Evolutionary conservation across 257 asterid species (phyloP).

Genomic region (Mentha longifolia): DNA sequence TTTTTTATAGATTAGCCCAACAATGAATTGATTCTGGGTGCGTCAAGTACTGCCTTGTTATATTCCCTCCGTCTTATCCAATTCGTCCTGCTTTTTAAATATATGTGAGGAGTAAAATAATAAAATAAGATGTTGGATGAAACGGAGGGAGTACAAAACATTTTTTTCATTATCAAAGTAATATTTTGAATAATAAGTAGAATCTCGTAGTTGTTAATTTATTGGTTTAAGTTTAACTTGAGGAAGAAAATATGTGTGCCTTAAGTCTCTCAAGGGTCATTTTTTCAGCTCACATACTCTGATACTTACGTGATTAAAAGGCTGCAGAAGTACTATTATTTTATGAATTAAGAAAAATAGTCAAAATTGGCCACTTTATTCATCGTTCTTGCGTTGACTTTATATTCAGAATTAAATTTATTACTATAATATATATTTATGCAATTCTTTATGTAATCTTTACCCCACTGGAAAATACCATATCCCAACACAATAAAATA

Average conservation of each 20-base stretch:
- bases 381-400: constrained; percentile 33
- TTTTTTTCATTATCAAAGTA: too few species aligned
- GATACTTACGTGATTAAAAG: not conserved
- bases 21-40: too few species aligned
- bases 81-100: too few species aligned
- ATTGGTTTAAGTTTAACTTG: not conserved
- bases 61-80: too few species aligned
- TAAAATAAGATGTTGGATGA: too few species aligned
- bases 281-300: constrained; percentile 27
- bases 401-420: constrained; percentile 13
- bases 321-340: constrained; percentile 9
- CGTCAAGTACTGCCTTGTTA: too few species aligned
- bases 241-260: constrained; percentile 19
- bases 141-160: too few species aligned
- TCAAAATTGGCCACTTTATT: constrained; percentile 31
- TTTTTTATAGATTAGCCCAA: too few species aligned
- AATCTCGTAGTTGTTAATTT: too few species aligned
- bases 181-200: too few species aligned
- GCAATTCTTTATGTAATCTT: not conserved
- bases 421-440: not conserved
- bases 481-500: not conserved
- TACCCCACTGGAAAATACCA: constrained; percentile 3
- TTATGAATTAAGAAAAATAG: not conserved
- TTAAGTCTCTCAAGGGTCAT: constrained; percentile 11
- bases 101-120: too few species aligned